These are phyloP conservation scores for Chernovozyma aurita DNA, from an alignment of 1,139 yeast genomes.

Conservation along the genomic window DNA sequence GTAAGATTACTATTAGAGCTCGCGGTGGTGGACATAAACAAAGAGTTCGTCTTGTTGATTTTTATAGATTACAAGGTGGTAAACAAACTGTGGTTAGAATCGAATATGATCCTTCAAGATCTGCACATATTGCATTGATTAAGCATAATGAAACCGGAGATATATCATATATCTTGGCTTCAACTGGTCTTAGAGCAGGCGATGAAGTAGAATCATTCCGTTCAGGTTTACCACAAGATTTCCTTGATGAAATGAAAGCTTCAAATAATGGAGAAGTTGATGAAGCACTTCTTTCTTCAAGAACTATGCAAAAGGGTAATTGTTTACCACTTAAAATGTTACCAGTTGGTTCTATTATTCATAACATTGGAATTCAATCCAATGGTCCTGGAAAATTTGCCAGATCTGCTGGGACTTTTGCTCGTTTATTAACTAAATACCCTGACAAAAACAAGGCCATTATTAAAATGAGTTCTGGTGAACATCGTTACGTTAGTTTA, in stretches of 20 bases:
- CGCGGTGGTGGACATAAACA: constrained; percentile 97
- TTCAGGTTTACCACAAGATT: constrained; percentile 75
- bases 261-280: constrained; percentile 74
- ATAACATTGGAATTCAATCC: constrained; percentile 73
- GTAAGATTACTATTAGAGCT: constrained; percentile 87
- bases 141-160: constrained; percentile 60
- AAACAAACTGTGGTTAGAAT: constrained; percentile 78
- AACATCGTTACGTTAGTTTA: constrained; percentile 81
- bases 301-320: constrained; percentile 90
- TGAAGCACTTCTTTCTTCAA: constrained; percentile 84
- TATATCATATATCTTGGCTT: constrained; percentile 78
- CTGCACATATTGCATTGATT: constrained; percentile 87
- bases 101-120: constrained; percentile 94
- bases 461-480: constrained; percentile 84
- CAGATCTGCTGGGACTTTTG: constrained; percentile 93
- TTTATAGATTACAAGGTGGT: constrained; percentile 63
- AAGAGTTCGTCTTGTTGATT: constrained; percentile 80
- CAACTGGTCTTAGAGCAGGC: constrained; percentile 90
- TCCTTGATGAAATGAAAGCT: constrained; percentile 62
- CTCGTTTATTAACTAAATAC: constrained; percentile 77
- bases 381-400: constrained; percentile 90
- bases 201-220: constrained; percentile 89
- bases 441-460: constrained; percentile 70
- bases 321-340: constrained; percentile 90
- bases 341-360: constrained; percentile 88